Percentiles rank a stretch among this genome's conserved stretches.
Conservation (phyloP, 2,329 filamentous ascomycete species). For the Colletotrichum sp. region DNA sequence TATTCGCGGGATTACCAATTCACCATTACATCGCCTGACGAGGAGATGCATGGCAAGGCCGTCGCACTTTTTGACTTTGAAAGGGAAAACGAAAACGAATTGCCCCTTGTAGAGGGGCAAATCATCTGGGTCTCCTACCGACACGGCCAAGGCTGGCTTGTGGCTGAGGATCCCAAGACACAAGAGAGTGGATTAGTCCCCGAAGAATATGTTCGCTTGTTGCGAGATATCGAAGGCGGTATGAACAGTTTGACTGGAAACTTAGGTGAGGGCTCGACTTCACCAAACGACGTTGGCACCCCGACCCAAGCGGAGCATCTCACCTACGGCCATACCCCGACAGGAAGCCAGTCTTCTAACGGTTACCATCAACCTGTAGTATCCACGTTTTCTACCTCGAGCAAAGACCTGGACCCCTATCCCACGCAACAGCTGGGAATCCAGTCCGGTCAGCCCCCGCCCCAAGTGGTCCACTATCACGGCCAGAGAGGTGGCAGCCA, state of each 20-base stretch:
- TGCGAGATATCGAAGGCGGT: conserved; percentile 92
- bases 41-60: conserved; percentile 97
- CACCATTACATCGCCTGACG: conserved; percentile 91
- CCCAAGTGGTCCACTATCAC: conserved; percentile 71
- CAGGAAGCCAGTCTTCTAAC: conserved; percentile 47
- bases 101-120: conserved; percentile 91
- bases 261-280: conserved; percentile 54
- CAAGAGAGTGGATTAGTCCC: conserved; percentile 94
- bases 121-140: conserved; percentile 96
- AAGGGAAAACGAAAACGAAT: conserved; percentile 94
- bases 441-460: conserved; percentile 66
- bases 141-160: conserved; percentile 96
- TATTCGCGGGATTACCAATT: conserved; percentile 95
- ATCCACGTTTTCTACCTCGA: conserved; percentile 73
- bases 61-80: conserved; percentile 95
- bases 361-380: conserved; percentile 73
- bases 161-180: conserved; percentile 93
- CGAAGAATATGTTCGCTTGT: conserved; percentile 91
- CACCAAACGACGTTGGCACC: conserved; percentile 62
- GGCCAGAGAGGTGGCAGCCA: conserved; percentile 72
- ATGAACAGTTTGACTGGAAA: conserved; percentile 75
- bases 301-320: conserved; percentile 66
- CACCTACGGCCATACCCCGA: conserved; percentile 20
- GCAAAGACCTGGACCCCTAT: conserved; percentile 72
- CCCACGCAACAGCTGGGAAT: conserved; percentile 69